Evolutionary conservation across 2,329 filamentous ascomycete genomes (phyloP), one percentile per base, ranked within the genome.

Genomic region (Aspergillus novofumigatus): DNA sequence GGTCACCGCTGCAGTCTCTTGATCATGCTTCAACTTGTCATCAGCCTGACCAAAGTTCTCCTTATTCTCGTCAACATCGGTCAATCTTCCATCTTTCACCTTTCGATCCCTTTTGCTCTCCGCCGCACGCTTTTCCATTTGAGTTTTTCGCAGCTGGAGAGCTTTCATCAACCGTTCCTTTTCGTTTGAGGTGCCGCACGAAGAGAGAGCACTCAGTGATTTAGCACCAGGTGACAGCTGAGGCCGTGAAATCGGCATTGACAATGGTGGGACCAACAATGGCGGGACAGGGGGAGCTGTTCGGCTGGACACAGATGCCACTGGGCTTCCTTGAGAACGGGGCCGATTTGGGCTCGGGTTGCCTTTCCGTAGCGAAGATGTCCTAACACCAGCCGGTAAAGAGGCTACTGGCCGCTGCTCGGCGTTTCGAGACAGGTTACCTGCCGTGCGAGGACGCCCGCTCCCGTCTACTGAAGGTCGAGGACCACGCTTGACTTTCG

Each of bases 151-250:
- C 64, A 97, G 75, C 73, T 97, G 90, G 77, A 97, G 83, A 7
- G 94, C 94, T 77, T 95, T 97, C 90, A 96, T 92, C 61, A 99
- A 79, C 54, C 94, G 84, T 59, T 90, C 86, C 77, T 95, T 97
- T 73, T 99, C 94, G 0, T 91, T 90, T 1, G 91, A 91, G 67
- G 95, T 88, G n/a, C 78, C 77, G 10, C 72, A 80, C 66, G 73
- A 79, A 67, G 68, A 69, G 61, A 75, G 61, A 64, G 77, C 77
- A 72, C 68, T 83, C 72, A 68, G 74, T 25, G 75, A 77, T 58
- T 74, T 75, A 38, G 72, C 72, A 20, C 72, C 68, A 7, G 75
- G 74, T 25, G 75, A 77, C 44, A 70, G 60, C 52, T 68, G 72
- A 47, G 68, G 71, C 56, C 68, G 67, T 26, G 67, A 66, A 57